These are phyloP conservation scores for Monascus ruber DNA, from an alignment of 2,329 filamentous ascomycete species.

Conservation along the genomic window DNA sequence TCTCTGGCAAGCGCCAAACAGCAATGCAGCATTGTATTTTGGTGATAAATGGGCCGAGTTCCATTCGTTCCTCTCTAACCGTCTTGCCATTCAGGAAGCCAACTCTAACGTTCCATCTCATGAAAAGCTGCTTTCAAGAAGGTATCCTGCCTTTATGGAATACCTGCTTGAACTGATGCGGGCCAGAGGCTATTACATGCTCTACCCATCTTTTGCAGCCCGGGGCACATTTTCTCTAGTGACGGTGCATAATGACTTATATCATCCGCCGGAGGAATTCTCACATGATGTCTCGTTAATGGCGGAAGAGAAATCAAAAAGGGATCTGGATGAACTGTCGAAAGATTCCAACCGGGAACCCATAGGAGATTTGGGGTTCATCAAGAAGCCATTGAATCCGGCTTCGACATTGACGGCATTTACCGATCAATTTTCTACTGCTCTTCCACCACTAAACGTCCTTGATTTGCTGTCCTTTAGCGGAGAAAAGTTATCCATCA, in stretches of 20 bases:
- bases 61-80: slow-evolving; percentile 63
- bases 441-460: slow-evolving; percentile 37
- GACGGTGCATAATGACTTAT: slow-evolving; percentile 68
- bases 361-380: slow-evolving; percentile 3
- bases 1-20: slow-evolving; percentile 74
- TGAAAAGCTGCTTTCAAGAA: slow-evolving; percentile 52
- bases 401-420: slow-evolving; percentile 38
- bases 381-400: slow-evolving; percentile 19
- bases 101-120: slow-evolving; percentile 7
- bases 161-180: slow-evolving; percentile 66
- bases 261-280: slow-evolving; percentile 59
- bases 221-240: slow-evolving; percentile 45
- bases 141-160: slow-evolving; percentile 66
- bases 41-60: slow-evolving; percentile 80
- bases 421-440: slow-evolving; percentile 35
- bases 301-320: not conserved
- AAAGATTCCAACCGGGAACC: slow-evolving; percentile 8
- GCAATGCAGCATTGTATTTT: slow-evolving; percentile 70
- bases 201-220: slow-evolving; percentile 57
- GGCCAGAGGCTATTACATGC: slow-evolving; percentile 61
- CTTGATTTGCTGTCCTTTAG: slow-evolving; percentile 54
- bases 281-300: slow-evolving; percentile 3
- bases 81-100: slow-evolving; percentile 34
- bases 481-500: slow-evolving; percentile 36
- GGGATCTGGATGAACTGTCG: slow-evolving; percentile 7